phyloP scores from a whole-genome alignment of 495 filamentous ascomycete genomes.

The Opeltia flavorubescens region DNA sequence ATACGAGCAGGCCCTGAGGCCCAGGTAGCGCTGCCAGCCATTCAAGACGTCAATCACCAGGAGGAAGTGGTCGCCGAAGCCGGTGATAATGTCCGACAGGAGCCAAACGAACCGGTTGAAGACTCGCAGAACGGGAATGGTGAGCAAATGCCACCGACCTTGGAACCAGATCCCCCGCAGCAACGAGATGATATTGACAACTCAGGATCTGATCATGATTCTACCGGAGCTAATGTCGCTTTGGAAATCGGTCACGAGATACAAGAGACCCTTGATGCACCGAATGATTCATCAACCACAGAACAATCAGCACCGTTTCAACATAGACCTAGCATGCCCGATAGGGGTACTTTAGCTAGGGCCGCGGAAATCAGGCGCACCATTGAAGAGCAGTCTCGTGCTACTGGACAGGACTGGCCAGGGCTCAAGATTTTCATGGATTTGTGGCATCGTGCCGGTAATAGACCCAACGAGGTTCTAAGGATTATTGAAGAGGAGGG shows the following conservation, averaged over 20 bases:
- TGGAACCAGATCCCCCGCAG: background rate
- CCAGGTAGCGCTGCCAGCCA: slow-evolving; percentile 17
- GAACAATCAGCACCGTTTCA: background rate
- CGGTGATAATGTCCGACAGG: background rate
- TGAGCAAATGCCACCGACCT: background rate
- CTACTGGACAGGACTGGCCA: slow-evolving; percentile 15
- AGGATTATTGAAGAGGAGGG: slow-evolving; percentile 48
- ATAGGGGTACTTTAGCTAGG: slow-evolving; percentile 19
- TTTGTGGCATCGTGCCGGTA: slow-evolving; percentile 37
- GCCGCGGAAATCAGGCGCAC: slow-evolving; percentile 25
- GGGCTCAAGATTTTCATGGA: slow-evolving; percentile 34
- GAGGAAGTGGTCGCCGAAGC: background rate
- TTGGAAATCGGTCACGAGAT: background rate
- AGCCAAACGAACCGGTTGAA: background rate
- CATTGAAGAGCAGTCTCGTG: slow-evolving; percentile 22
- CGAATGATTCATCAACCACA: background rate
- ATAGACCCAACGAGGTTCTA: slow-evolving; percentile 44
- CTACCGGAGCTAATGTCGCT: background rate
- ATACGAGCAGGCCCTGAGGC: slow-evolving; percentile 32
- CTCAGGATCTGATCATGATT: background rate
- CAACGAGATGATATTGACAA: background rate
- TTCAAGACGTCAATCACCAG: background rate
- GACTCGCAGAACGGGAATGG: background rate
- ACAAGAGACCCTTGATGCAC: background rate
- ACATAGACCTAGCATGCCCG: slow-evolving; percentile 12